Conservation (phyloP, 2,329 filamentous ascomycete species). For the Ceratocystis smalleyi region DNA sequence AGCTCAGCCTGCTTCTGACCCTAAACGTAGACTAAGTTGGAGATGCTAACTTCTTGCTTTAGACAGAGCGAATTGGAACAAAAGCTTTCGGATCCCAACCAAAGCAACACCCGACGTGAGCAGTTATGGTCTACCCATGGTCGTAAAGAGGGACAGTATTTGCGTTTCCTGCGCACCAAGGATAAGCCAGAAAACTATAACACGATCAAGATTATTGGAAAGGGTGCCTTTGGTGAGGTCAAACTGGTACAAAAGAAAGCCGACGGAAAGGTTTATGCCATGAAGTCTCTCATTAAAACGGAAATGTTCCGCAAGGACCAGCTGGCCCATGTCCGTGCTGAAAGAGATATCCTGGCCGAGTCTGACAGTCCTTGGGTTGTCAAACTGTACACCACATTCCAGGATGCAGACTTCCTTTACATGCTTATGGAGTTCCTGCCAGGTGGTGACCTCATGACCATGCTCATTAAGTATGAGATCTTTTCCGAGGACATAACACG, state of each 20-base stretch:
- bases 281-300: conserved; percentile 96
- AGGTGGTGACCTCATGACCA: conserved; percentile 97
- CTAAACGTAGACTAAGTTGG: neutral
- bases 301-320: conserved; percentile 99
- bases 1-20: neutral
- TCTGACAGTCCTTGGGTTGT: conserved; percentile 99
- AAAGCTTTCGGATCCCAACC: conserved; percentile 60
- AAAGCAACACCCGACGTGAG: conserved; percentile 61
- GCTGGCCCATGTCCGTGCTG: conserved; percentile 87
- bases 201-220: conserved; percentile 95
- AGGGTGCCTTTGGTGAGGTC: conserved; percentile 96
- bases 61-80: conserved; percentile 88
- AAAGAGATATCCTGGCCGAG: conserved; percentile 93
- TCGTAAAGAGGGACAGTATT: conserved; percentile 77
- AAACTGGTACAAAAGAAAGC: conserved; percentile 93
- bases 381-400: conserved; percentile 95
- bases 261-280: conserved; percentile 91
- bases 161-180: conserved; percentile 85
- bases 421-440: conserved; percentile 99
- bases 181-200: conserved; percentile 89
- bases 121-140: conserved; percentile 74
- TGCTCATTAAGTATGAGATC: conserved; percentile 99
- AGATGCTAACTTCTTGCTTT: conserved; percentile 13
- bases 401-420: conserved; percentile 90
- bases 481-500: conserved; percentile 97